phyloP scores from a whole-genome alignment of 164 flowering plant genomes.

The Cinnamomum chago region DNA sequence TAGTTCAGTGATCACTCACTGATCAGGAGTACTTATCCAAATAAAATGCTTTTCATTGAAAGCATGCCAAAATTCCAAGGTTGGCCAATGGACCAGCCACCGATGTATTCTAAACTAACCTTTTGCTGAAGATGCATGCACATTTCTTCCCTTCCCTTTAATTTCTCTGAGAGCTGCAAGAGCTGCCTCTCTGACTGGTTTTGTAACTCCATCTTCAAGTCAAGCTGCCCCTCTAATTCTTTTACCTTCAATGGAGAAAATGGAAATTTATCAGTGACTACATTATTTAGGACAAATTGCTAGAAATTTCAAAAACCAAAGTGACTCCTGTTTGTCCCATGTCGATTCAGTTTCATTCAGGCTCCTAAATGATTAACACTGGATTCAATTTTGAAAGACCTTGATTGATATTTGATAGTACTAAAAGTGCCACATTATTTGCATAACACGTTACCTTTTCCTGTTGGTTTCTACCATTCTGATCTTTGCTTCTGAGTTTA shows the following conservation, averaged over 20 bases:
- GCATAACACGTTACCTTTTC: slow-evolving; percentile 35
- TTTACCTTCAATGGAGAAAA: slow-evolving; percentile 27
- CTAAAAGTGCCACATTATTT: neutral
- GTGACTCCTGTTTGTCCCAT: neutral
- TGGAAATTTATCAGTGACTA: neutral
- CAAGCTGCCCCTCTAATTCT: slow-evolving; percentile 68
- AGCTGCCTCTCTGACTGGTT: slow-evolving; percentile 59
- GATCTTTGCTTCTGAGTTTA: slow-evolving; percentile 65
- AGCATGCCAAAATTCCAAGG: neutral
- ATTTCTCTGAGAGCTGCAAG: slow-evolving; percentile 47
- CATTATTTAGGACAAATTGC: neutral
- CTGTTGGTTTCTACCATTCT: slow-evolving; percentile 45
- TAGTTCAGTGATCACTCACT: too few species aligned
- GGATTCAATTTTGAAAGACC: neutral
- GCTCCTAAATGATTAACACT: too few species aligned
- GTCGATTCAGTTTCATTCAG: neutral
- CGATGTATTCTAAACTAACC: slow-evolving; percentile 28
- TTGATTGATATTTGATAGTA: neutral
- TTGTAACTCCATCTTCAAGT: slow-evolving; percentile 34
- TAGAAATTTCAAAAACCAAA: neutral
- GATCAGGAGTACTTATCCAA: too few species aligned
- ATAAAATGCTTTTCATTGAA: too few species aligned
- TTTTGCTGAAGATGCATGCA: slow-evolving; percentile 47
- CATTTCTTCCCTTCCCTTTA: slow-evolving; percentile 63
- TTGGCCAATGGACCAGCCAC: too few species aligned